phyloP scores from a whole-genome alignment of 106 monocot genomes.

The Agapanthus africanus region DNA sequence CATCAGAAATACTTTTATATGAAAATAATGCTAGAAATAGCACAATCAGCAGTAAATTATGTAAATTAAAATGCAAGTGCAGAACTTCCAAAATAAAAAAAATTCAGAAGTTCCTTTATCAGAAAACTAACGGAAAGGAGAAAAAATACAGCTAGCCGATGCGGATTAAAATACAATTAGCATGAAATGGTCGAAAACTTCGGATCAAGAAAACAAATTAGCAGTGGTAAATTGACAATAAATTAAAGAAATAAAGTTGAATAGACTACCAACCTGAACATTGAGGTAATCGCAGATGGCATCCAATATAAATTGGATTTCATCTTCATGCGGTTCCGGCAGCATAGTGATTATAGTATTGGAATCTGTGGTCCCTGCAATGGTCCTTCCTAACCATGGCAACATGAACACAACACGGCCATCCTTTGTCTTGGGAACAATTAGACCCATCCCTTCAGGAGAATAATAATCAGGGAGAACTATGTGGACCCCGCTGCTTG shows the following conservation, averaged over 20 bases:
- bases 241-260: not conserved
- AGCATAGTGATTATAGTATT: slow-evolving; percentile 80
- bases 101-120: not conserved
- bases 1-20: not conserved
- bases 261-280: slow-evolving; percentile 50
- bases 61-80: not conserved
- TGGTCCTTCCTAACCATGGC: slow-evolving; percentile 93
- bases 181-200: not conserved
- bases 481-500: slow-evolving; percentile 95
- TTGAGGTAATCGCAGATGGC: slow-evolving; percentile 91
- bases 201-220: not conserved
- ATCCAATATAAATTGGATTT: slow-evolving; percentile 96
- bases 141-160: not conserved
- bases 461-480: slow-evolving; percentile 99
- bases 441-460: slow-evolving; percentile 98
- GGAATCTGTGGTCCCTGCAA: slow-evolving; percentile 98
- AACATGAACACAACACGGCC: slow-evolving; percentile 95
- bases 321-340: slow-evolving; percentile 98
- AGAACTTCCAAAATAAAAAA: not conserved
- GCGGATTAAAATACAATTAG: too few relatives aligned
- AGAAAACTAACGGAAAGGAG: not conserved
- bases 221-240: not conserved
- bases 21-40: slow-evolving; percentile 1
- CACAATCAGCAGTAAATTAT: not conserved
- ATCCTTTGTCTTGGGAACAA: slow-evolving; percentile 99